phyloP scores from a whole-genome alignment of 2,329 filamentous ascomycete genomes.

The Colletotrichum cordylinicola region DNA sequence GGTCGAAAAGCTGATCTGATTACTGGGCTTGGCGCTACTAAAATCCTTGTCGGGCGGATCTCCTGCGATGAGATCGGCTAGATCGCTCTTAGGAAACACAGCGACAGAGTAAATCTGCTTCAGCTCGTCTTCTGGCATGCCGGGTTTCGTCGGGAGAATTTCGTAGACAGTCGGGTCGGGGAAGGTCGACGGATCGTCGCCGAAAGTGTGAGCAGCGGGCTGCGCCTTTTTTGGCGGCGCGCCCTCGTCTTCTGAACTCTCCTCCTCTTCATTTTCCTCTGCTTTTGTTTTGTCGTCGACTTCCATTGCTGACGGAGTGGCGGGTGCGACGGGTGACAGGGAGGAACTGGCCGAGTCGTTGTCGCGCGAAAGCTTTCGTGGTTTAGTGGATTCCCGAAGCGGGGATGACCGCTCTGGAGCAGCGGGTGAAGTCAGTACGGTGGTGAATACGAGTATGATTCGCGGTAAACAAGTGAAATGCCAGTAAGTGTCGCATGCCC shows the following conservation, averaged over 20 bases:
- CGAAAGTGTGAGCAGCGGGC: constrained; percentile 87
- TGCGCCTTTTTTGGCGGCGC: constrained; percentile 66
- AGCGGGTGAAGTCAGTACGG: constrained; percentile 15
- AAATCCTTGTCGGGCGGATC: constrained; percentile 94
- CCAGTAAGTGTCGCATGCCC: not conserved
- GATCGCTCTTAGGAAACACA: constrained; percentile 79
- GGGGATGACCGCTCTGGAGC: constrained; percentile 59
- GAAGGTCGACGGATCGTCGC: constrained; percentile 90
- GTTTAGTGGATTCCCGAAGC: constrained; percentile 54
- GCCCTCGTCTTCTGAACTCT: constrained; percentile 64
- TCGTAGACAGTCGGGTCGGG: constrained; percentile 93
- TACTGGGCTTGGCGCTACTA: constrained; percentile 89
- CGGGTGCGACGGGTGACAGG: constrained; percentile 59
- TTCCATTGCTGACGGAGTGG: constrained; percentile 62
- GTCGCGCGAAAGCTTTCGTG: constrained; percentile 56
- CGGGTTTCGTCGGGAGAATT: constrained; percentile 75
- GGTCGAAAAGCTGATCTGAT: constrained; percentile 91
- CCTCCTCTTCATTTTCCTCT: constrained; percentile 47
- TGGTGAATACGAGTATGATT: constrained; percentile 4
- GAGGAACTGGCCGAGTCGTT: constrained; percentile 65
- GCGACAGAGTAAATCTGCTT: constrained; percentile 89
- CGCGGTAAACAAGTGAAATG: constrained; percentile 2
- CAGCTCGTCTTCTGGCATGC: constrained; percentile 84
- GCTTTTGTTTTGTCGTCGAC: constrained; percentile 54
- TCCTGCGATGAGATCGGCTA: constrained; percentile 86